Evolutionary conservation across 2,329 filamentous ascomycete genomes (phyloP).

Genomic region (Tolypocladium nubicola): DNA sequence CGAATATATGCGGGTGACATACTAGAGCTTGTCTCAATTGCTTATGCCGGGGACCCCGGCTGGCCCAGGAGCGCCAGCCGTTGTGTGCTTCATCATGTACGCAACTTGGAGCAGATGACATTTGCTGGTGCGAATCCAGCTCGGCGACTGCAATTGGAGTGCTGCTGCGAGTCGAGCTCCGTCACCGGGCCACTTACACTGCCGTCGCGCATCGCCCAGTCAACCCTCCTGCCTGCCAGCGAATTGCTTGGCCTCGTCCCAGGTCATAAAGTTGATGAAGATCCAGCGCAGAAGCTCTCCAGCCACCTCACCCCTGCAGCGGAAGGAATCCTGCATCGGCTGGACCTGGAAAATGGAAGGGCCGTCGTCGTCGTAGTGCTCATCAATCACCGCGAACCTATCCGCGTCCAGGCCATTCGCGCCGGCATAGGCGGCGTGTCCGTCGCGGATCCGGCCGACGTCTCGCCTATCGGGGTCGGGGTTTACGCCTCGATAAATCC

Average conservation of each 20-base stretch:
- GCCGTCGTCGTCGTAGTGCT: neutral
- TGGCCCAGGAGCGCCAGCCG: neutral
- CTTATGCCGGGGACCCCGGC: too few relatives aligned
- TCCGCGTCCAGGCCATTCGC: neutral
- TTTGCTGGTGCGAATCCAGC: too few relatives aligned
- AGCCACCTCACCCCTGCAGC: constrained; percentile 1
- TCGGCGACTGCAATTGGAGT: too few relatives aligned
- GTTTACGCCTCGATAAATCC: neutral
- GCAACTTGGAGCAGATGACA: too few relatives aligned
- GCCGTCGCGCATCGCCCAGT: neutral
- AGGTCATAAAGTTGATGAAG: constrained; percentile 4
- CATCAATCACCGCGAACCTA: constrained; percentile 1
- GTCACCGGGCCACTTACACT: too few relatives aligned
- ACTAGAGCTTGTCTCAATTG: too few relatives aligned
- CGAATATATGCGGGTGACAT: too few relatives aligned
- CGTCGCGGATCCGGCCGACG: neutral
- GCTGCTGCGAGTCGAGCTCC: too few relatives aligned
- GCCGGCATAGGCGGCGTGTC: neutral
- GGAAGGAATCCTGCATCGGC: neutral
- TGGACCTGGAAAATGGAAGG: neutral
- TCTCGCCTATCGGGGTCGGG: neutral
- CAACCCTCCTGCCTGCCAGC: neutral
- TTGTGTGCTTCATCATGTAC: neutral
- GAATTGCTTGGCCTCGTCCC: constrained; percentile 2
- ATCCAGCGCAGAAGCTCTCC: constrained; percentile 4